phyloP scores from a whole-genome alignment of 352 stramenopile species.

The Phytophthora pistaciae region DNA sequence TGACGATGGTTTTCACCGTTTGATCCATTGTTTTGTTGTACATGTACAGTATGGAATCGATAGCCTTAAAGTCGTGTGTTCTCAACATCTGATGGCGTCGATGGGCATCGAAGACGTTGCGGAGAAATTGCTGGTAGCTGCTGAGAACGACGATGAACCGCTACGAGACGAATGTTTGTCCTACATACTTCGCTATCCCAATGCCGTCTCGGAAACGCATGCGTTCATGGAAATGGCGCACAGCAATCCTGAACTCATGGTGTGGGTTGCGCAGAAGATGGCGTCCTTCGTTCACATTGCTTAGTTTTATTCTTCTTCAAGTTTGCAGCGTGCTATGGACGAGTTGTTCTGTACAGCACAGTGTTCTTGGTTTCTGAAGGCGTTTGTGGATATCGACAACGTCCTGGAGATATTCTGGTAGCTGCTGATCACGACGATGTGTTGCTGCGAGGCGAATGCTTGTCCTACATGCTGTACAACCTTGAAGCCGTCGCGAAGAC shows the following conservation, averaged over 20 bases:
- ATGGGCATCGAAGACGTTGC: background rate
- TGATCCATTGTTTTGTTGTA: background rate
- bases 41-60: background rate
- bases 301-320: background rate
- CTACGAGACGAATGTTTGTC: background rate
- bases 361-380: no score
- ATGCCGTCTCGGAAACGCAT: background rate
- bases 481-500: no score
- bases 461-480: no score
- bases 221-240: background rate
- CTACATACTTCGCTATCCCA: background rate
- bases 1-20: background rate
- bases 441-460: no score
- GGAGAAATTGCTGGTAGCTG: background rate
- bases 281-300: background rate
- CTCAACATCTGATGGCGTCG: background rate
- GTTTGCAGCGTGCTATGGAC: background rate
- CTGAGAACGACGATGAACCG: background rate
- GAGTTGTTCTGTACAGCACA: background rate
- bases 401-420: no score
- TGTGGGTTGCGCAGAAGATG: background rate
- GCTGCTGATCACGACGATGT: no score
- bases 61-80: background rate
- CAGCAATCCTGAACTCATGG: background rate
- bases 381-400: no score